Conservation (phyloP, 768 basidiomycete species). For the Podaxis mareebaensis region DNA sequence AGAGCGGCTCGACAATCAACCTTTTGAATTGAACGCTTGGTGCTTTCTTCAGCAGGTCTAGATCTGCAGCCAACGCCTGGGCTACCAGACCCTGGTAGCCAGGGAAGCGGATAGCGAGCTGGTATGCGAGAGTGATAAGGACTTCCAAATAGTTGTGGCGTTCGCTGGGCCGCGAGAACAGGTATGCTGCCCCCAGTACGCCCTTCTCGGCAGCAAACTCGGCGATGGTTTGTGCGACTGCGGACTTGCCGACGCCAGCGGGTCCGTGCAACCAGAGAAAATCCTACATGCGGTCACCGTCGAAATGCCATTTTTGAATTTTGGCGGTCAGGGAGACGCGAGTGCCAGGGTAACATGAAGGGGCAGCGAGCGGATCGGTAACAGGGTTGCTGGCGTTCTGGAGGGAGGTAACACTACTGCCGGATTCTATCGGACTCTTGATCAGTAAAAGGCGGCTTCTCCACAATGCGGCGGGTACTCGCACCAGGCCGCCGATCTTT, state of each 20-base stretch:
- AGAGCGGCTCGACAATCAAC: neutral
- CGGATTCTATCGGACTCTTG: too few relatives aligned
- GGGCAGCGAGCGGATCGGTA: neutral
- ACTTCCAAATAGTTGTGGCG: neutral
- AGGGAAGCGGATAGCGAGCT: neutral
- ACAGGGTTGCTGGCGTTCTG: too few relatives aligned
- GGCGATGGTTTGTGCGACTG: neutral
- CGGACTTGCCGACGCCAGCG: slow-evolving; percentile 11
- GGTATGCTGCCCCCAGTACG: neutral
- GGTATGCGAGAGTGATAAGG: neutral
- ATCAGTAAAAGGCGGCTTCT: too few relatives aligned
- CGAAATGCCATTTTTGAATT: neutral
- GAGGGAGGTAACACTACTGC: too few relatives aligned
- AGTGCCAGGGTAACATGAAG: slow-evolving; percentile 1
- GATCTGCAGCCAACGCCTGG: neutral
- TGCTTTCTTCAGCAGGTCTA: neutral
- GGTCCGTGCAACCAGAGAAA: slow-evolving; percentile 13
- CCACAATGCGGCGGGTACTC: too few relatives aligned
- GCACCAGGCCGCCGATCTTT: too few relatives aligned
- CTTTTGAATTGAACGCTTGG: neutral
- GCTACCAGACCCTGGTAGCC: neutral
- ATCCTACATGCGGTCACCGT: neutral
- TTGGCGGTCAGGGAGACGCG: neutral
- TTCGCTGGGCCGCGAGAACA: neutral
- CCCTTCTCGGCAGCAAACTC: neutral